Conservation (phyloP, 495 filamentous ascomycete species). For the Acidiella bohemica region DNA sequence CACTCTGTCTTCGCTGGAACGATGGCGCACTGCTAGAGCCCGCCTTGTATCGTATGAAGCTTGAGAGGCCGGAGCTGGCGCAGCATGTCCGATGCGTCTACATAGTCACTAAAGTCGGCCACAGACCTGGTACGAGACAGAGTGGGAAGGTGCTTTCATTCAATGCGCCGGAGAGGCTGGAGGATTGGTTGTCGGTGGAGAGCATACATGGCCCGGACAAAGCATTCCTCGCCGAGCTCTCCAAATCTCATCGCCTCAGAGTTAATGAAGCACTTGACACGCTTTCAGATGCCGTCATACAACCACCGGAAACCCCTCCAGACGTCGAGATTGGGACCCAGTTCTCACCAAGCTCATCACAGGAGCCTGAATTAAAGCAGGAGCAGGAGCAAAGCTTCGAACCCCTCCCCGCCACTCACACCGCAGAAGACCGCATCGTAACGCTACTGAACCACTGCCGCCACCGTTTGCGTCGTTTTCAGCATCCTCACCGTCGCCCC, state of each 20-base stretch:
- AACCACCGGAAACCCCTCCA: no score
- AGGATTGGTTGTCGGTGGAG: constrained; percentile 1
- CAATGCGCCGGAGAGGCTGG: background rate
- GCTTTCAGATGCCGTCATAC: no score
- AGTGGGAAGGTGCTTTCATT: background rate
- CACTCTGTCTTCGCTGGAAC: constrained; percentile 8
- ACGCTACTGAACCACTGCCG: no score
- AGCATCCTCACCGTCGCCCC: no score
- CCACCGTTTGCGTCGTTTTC: no score
- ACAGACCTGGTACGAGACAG: background rate
- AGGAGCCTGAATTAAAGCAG: no score
- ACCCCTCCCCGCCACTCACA: no score
- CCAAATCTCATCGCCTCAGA: background rate
- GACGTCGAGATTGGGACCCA: no score
- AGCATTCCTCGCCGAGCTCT: background rate
- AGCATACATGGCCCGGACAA: background rate
- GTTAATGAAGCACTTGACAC: background rate
- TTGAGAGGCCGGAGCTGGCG: constrained; percentile 5
- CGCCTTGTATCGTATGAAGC: background rate
- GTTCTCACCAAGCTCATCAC: no score
- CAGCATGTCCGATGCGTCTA: constrained; percentile 8
- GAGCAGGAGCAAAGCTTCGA: no score
- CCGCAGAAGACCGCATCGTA: no score
- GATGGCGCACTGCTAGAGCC: constrained; percentile 8
- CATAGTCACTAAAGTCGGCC: background rate